A percentile compares a stretch with the other conserved stretches of the same genome.
Evolutionary conservation across 2,329 filamentous ascomycete genomes (phyloP).

Genomic region (Calonectria naviculata): DNA sequence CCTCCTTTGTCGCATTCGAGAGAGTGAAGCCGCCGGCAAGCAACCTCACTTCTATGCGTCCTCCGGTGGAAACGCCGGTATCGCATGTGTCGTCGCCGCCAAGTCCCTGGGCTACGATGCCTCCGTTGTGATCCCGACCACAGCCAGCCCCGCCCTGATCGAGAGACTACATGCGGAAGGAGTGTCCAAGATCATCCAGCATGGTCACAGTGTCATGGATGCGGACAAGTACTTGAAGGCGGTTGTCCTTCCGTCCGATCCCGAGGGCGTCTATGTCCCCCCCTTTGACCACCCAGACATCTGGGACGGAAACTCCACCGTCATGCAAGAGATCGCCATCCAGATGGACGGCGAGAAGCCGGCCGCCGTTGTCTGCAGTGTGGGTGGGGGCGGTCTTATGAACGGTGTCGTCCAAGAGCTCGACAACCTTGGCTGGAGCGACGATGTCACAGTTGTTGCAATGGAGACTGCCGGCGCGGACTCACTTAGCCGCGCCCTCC

Average conservation of each 20-base stretch:
- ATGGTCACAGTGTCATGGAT: conserved; percentile 74
- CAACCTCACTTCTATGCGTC: conserved; percentile 75
- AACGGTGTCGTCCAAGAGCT: conserved; percentile 78
- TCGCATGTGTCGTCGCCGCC: conserved; percentile 81
- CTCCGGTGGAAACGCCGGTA: conserved; percentile 82
- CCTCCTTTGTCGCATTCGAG: conserved; percentile 62
- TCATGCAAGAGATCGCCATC: conserved; percentile 59
- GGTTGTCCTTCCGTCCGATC: conserved; percentile 57
- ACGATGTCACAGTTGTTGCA: conserved; percentile 66
- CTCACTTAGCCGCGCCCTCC: conserved; percentile 68
- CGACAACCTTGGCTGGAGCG: conserved; percentile 32
- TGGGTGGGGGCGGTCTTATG: conserved; percentile 85
- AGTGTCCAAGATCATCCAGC: conserved; percentile 69
- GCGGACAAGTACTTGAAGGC: conserved; percentile 72
- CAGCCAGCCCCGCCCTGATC: conserved; percentile 75
- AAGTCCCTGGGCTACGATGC: conserved; percentile 68
- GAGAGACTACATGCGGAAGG: conserved; percentile 73
- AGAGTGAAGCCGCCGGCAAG: conserved; percentile 20
- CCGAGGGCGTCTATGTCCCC: conserved; percentile 67
- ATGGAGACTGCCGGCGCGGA: conserved; percentile 81
- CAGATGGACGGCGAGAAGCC: conserved; percentile 69
- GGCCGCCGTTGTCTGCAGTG: conserved; percentile 78
- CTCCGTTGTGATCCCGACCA: conserved; percentile 78
- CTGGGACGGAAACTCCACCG: conserved; percentile 71
- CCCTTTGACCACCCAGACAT: conserved; percentile 75